Percentiles rank a stretch among this genome's conserved stretches.
Evolutionary conservation across 306 rosid species (phyloP).

Genomic region (Gastrolobium villosum): DNA sequence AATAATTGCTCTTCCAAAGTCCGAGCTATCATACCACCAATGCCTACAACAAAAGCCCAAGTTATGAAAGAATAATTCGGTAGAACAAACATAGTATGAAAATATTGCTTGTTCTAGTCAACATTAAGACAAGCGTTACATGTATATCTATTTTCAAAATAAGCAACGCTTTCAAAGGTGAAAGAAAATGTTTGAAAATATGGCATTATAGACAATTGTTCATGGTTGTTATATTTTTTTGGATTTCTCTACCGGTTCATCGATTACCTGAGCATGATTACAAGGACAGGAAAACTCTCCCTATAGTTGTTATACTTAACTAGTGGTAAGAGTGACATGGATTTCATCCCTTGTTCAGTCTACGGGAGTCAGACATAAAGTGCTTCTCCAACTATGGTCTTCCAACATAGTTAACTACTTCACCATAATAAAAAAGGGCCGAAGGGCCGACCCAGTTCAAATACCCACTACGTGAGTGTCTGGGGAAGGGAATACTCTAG

Average conservation of each 20-base stretch:
- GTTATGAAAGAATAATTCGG: conserved; percentile 27
- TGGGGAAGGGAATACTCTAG: no score
- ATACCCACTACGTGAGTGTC: no score
- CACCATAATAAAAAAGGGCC: no score
- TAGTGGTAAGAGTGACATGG: conserved; percentile 30
- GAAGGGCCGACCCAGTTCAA: no score
- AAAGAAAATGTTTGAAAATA: conserved; percentile 9
- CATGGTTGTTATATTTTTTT: not conserved
- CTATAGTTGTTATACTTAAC: conserved; percentile 7
- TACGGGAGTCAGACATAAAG: not conserved
- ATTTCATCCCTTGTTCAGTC: conserved; percentile 27
- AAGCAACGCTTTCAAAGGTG: conserved; percentile 33
- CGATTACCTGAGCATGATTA: no score
- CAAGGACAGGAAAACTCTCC: no score
- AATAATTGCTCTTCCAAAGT: conserved; percentile 90
- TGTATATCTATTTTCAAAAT: conserved; percentile 9
- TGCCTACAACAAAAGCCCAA: conserved; percentile 63
- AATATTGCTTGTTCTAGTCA: conserved; percentile 36
- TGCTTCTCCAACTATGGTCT: conserved; percentile 26
- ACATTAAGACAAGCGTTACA: conserved; percentile 10
- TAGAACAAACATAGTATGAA: not conserved
- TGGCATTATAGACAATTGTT: conserved; percentile 19
- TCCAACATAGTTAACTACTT: conserved; percentile 40
- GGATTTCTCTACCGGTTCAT: no score
- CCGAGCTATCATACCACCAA: conserved; percentile 91